Base-by-base conservation (phyloP, 2,329 filamentous ascomycete species). In the Pseudopithomyces chartarum region DNA sequence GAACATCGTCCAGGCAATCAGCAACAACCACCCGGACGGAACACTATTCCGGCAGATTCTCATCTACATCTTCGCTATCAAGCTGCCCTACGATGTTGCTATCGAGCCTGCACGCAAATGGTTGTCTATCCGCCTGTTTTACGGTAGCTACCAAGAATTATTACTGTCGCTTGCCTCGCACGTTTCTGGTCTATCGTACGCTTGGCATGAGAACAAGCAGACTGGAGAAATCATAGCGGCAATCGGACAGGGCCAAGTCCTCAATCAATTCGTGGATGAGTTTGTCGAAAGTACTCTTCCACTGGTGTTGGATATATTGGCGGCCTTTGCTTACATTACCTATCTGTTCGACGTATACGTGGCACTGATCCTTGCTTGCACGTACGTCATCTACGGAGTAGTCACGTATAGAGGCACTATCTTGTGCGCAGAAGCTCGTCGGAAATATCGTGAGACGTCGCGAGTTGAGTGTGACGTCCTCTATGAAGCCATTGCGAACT, bases 1-100 rank as follows among this genome's bases (percentile, higher is more conserved):
- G 56, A 84, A 89, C 51, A 85, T 95, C 58, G 86, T 90, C 65
- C 86, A 94, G 66, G 84, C 83, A 55, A 77, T 94, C 29, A 81
- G 80, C 33, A 29, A 43, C 22, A 45, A 50, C n/a, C 80, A 82
- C 38, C 75, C 77, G 38, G 79, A 66, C 64, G 76, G 73, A 34
- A 58, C 63, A 6, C 80, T 85, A 7, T 84, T 80, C 79, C 68
- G 74, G 52, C 75, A 81, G 29, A 77, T 87, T 20, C 54, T 82
- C 0, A 85, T 82, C 70, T 55, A 54, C 17, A 77, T 86, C 22
- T 56, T 83, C 1, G 85, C 81, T 69, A 53, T 59, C 46, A 58
- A 56, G 29, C 43, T 61, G 3, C 55, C 55, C 15, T 52, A 58
- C 38, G 61, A 55, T 10, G 29, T 55, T 8, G 8, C 78, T 81